Percentiles rank a stretch among this genome's conserved stretches.
Conservation (phyloP, 2,329 filamentous ascomycete species). For the Cladosporium sp. region DNA sequence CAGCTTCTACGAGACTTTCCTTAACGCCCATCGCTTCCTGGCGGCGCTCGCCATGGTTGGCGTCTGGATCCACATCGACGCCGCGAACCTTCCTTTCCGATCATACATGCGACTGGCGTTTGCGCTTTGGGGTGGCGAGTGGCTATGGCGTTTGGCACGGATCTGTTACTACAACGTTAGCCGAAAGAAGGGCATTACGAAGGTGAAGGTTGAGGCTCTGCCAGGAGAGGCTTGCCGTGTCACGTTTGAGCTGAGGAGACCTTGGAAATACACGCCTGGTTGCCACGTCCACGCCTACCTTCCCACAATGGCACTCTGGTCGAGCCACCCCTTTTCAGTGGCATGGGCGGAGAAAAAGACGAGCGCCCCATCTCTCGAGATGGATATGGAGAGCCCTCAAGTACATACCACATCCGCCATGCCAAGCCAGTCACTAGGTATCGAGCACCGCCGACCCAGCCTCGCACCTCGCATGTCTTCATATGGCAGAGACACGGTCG, state of each 20-base stretch:
- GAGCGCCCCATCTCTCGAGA: conserved; percentile 23
- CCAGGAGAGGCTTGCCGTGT: conserved; percentile 57
- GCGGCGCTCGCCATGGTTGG: conserved; percentile 63
- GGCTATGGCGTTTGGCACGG: conserved; percentile 43
- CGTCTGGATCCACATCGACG: conserved; percentile 72
- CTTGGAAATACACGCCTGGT: conserved; percentile 50
- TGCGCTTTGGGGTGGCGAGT: conserved; percentile 71
- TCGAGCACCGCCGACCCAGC: conserved; percentile 13
- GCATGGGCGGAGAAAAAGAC: conserved; percentile 40
- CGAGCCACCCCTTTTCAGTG: conserved; percentile 47
- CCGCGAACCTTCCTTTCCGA: conserved; percentile 63
- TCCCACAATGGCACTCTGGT: conserved; percentile 41
- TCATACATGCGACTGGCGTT: conserved; percentile 71
- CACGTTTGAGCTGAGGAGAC: conserved; percentile 54
- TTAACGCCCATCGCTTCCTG: conserved; percentile 76
- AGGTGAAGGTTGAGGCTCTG: conserved; percentile 54
- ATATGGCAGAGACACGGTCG: conserved; percentile 12
- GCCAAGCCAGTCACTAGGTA: conserved; percentile 1
- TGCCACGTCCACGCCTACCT: conserved; percentile 59
- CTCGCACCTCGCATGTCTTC: conserved; percentile 10
- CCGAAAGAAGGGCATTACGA: conserved; percentile 44
- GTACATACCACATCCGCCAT: conserved; percentile 16
- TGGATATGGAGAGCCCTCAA: conserved; percentile 32
- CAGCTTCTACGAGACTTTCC: conserved; percentile 95
- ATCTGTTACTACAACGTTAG: conserved; percentile 53